Percentiles rank a stretch among this genome's conserved stretches.
Conservation (phyloP, 2,329 filamentous ascomycete genomes). For the Pezicula carpinea region DNA sequence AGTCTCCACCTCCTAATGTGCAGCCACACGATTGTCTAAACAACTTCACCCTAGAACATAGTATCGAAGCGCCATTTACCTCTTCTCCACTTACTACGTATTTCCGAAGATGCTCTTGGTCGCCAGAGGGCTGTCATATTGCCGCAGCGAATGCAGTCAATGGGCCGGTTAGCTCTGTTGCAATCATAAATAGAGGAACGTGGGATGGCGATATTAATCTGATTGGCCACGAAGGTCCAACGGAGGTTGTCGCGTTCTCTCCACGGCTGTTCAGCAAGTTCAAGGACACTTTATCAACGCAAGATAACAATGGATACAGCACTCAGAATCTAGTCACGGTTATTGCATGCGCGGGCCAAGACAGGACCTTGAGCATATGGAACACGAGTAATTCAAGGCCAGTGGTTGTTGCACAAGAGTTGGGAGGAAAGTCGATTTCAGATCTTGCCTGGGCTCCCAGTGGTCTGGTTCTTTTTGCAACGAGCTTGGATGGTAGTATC, state of each 20-base stretch:
- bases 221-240: constrained; percentile 94
- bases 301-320: constrained; percentile 42
- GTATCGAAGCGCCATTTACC: constrained; percentile 80
- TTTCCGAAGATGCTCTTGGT: constrained; percentile 95
- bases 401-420: constrained; percentile 82
- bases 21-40: constrained; percentile 93
- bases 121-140: constrained; percentile 93
- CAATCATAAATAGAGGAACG: constrained; percentile 84
- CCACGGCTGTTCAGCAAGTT: constrained; percentile 80
- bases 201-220: constrained; percentile 98
- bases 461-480: constrained; percentile 79
- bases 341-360: constrained; percentile 92
- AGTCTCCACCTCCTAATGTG: constrained; percentile 82
- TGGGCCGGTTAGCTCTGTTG: constrained; percentile 92
- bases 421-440: constrained; percentile 87
- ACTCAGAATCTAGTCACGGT: constrained; percentile 69
- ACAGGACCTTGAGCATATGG: constrained; percentile 95
- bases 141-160: constrained; percentile 96
- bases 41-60: constrained; percentile 94
- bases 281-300: constrained; percentile 47
- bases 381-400: constrained; percentile 93
- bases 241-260: constrained; percentile 96
- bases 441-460: constrained; percentile 93
- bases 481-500: constrained; percentile 86
- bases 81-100: constrained; percentile 95